Base-by-base conservation (phyloP, 176 grass and related monocot genomes). In the Alloteropsis semialata region DNA sequence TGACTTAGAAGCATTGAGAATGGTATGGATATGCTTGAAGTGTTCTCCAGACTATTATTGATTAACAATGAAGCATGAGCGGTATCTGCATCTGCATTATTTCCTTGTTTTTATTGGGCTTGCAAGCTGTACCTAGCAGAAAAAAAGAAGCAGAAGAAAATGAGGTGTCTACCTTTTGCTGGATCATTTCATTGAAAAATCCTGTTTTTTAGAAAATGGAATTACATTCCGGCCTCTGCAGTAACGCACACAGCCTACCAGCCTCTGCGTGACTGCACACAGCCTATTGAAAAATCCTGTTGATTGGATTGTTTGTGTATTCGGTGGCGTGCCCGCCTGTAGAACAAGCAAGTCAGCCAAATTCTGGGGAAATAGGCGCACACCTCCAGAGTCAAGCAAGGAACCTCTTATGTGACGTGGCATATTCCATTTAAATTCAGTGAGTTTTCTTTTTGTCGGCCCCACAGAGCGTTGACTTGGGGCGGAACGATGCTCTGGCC, bases 1-100 rank as follows among this genome's bases (percentile, higher is more conserved):
- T 89, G 55, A 65, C 82, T 89, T 56, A 6, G 1, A 81, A 69
- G 76, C 41, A 19, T 88, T 74, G 19, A 65, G 14, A 74, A 50
- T 68, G 18, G 28, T 74, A 22, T 27, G 33, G 51, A 36, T n/a
- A 55, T 24, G 72, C 27, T 78, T 72, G 45, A 72, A 78, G 34
- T 71, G 6, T 72, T 49, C 21, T 84, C 29, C 6, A 54, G 28
- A 16, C 51, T 55, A 74, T 30, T 33, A 1, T 55, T 38, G 73
- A 57, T 58, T 39, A 16, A 8, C 36, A 25, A 38, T 36, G 34
- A 74, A 15, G 18, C 45, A 5, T 76, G 22, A 17, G 51, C n/a
- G n/a, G n/a, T n/a, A n/a, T n/a, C n/a, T n/a, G n/a, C n/a, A n/a
- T n/a, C 22, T 55, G 21, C 22, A 67, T 80, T 8, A 53, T 21